These are phyloP conservation scores for Papiliotrema laurentii DNA, from an alignment of 1,284 basidiomycete species.

Conservation along the genomic window DNA sequence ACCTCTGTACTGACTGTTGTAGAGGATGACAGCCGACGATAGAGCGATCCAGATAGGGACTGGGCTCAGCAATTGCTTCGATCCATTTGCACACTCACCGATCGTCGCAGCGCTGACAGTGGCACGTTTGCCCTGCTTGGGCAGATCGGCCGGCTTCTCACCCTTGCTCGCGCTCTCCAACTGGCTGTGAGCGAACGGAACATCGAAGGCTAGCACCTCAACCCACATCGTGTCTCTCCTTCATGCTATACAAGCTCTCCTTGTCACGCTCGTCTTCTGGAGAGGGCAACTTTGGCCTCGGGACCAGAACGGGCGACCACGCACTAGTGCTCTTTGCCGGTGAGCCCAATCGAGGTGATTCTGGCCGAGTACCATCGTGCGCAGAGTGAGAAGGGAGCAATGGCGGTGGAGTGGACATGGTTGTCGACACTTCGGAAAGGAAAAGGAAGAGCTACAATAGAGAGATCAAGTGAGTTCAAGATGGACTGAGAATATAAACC, in stretches of 20 bases:
- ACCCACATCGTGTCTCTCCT: background rate
- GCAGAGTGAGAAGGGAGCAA: constrained; percentile 3
- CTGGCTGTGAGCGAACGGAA: background rate
- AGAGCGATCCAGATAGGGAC: constrained; percentile 65
- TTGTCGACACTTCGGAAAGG: background rate
- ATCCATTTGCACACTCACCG: constrained; percentile 12
- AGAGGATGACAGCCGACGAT: constrained; percentile 85
- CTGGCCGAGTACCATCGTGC: background rate
- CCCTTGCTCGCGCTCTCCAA: constrained; percentile 1
- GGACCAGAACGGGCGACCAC: background rate
- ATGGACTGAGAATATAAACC: too few relatives aligned
- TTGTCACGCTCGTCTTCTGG: too few relatives aligned
- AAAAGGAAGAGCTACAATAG: too few relatives aligned
- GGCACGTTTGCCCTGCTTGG: constrained; percentile 8
- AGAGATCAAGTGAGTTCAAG: too few relatives aligned
- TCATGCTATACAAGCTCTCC: too few relatives aligned
- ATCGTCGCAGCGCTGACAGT: constrained; percentile 21
- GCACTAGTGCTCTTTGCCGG: background rate
- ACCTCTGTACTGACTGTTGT: constrained; percentile 60
- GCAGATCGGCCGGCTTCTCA: constrained; percentile 21
- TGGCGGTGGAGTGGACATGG: constrained; percentile 1
- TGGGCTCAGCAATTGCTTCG: constrained; percentile 7
- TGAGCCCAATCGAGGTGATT: background rate
- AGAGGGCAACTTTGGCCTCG: background rate
- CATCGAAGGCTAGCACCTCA: too few relatives aligned